Percentiles rank a stretch among this genome's conserved stretches.
These are phyloP conservation scores for Cryptococcus depauperatus DNA, from an alignment of 1,284 basidiomycete genomes.

Conservation along the genomic window DNA sequence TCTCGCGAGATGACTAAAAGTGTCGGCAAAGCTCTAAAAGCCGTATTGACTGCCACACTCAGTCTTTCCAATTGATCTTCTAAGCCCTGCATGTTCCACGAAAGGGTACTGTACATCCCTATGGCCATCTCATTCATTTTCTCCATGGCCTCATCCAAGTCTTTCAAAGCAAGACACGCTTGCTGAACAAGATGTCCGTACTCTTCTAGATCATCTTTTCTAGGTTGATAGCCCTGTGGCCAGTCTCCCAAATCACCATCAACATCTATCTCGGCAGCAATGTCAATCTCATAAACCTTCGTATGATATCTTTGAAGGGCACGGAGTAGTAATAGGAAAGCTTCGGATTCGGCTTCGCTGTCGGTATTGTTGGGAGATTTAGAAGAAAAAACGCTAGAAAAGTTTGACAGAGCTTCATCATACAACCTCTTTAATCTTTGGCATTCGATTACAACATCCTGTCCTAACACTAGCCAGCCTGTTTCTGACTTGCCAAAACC, in stretches of 20 bases:
- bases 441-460: constrained; percentile 19
- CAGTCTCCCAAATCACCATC: constrained; percentile 29
- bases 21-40: constrained; percentile 21
- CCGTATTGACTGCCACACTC: constrained; percentile 11
- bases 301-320: constrained; percentile 15
- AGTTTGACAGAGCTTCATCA: constrained; percentile 14
- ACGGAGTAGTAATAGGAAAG: too few relatives aligned
- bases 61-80: constrained; percentile 1
- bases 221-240: constrained; percentile 6
- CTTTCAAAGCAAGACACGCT: constrained; percentile 26
- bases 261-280: constrained; percentile 41
- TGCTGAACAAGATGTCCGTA: constrained; percentile 35
- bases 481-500: constrained; percentile 25
- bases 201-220: constrained; percentile 20
- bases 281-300: constrained; percentile 27
- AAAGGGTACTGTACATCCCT: constrained; percentile 1
- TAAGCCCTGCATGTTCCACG: not conserved
- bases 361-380: not conserved
- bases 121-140: constrained; percentile 5
- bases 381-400: constrained; percentile 2
- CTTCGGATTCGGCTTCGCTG: constrained; percentile 13
- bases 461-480: constrained; percentile 18
- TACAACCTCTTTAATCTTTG: constrained; percentile 22
- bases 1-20: constrained; percentile 28
- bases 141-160: constrained; percentile 25